Base-by-base conservation (phyloP, 2,329 filamentous ascomycete species). In the Botrytis byssoidea region DNA sequence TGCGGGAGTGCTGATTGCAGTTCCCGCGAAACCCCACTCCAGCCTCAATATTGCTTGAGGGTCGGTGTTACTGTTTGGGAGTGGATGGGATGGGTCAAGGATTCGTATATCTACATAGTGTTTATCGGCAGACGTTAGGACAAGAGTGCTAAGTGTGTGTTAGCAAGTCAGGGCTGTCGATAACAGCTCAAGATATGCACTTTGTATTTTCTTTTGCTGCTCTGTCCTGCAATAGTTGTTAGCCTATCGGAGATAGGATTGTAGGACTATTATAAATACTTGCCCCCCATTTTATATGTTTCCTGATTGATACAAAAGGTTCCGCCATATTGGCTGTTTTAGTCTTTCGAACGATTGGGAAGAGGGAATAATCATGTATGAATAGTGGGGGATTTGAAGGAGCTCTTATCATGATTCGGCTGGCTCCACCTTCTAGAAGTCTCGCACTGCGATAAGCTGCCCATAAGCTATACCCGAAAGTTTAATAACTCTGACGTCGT, bases 61-160 rank as follows among this genome's bases (percentile, higher is more conserved):
- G 25, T 74, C 63, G 14, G 57, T 72, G 16, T 46, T 46, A 18
- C 69, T 35, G 59, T 73, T 70, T 40, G 66, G 32, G 63, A 46
- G 25, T 51, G 61, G 46, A 20, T 20, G n/a, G 65, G 74, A 25
- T 73, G 78, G 72, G 22, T 71, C 68, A 40, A 70, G 66, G 55
- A 81, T 76, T 14, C 81, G 77, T 37, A 80, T 74, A 46, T 82
- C 81, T 64, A 81, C 75, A 71, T 77, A 82, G 74, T 79, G 75
- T 69, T 77, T 77, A 25, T 72, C 72, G 70, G 78, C 76, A 35
- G 80, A 78, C 40, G 79, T 81, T 32, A 82, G 74, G 72, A 82
- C 80, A 22, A 81, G 75, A 29, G 80, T 81, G 66, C 78, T 79
- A 65, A 25, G 29, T 20, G 3, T 35, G 32, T 32, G 55, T 60